Base-by-base conservation (phyloP, 2,329 filamentous ascomycete genomes). In the Ophiocordyceps australis region DNA sequence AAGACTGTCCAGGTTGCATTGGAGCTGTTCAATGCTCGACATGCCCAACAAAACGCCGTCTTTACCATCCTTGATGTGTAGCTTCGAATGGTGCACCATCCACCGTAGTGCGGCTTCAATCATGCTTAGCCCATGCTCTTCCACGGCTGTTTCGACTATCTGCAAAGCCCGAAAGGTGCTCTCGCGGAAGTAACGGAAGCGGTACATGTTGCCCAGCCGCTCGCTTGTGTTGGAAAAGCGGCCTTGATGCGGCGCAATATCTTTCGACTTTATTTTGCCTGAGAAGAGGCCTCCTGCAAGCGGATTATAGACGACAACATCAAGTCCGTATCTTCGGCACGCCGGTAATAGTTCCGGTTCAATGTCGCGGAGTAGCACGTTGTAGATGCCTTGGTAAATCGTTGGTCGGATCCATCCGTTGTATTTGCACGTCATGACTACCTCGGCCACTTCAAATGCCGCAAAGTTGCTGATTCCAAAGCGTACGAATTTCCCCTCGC, bases 371-470 rank as follows among this genome's bases (percentile, higher is more conserved):
- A 73, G 80, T 36, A 85, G 78, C 30, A 66, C 69, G 48, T 86
- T 86, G 52, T 86, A 86, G 78, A 91, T 86, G 39, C 64, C 83
- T 50, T 89, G 81, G 50, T 81, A 92, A 29, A 91, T 70, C 1
- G 76, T 82, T 1, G 82, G 82, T 20, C 74, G 66, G 11, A 91
- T 77, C 79, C 79, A 91, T 32, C 68, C 67, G 40, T 79, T 74
- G 51, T 77, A 70, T 38, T 75, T 75, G 59, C 78, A 86, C 20
- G 72, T 74, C 48, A 81, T 66, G 30, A 76, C 75, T 8, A 91
- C 67, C 52, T 93, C 83, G 1, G 82, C 82, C 8, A 93, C 78
- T 46, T 93, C 83, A 43, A 76, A 89, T 1, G 82, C 74, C 1
- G 82, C 79, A 46, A 74, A 93, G 53, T 93, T 93, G 38, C 70